phyloP scores from a whole-genome alignment of 2,329 filamentous ascomycete species.

The Gnomoniopsis sp. region DNA sequence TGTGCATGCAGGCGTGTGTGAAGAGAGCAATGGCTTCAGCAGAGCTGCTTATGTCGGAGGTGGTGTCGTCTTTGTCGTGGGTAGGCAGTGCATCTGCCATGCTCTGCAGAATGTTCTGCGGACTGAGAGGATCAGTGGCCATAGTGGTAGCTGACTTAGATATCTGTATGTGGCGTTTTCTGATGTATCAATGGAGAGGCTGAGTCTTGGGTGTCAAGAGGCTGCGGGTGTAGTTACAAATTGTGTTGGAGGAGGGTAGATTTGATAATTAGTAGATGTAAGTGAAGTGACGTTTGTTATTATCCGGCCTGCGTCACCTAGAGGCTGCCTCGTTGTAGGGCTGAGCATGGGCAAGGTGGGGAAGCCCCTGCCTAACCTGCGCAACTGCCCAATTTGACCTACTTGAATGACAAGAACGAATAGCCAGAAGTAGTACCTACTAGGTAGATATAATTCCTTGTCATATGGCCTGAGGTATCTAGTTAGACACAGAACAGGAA shows the following conservation, averaged over 20 bases:
- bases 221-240: neutral
- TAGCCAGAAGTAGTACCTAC: too few relatives aligned
- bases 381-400: neutral
- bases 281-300: neutral
- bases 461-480: too few relatives aligned
- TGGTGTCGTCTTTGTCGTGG: slow-evolving; percentile 48
- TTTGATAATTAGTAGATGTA: neutral
- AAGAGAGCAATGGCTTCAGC: slow-evolving; percentile 84
- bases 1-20: slow-evolving; percentile 76
- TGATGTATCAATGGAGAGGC: neutral
- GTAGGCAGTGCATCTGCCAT: slow-evolving; percentile 61
- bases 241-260: neutral
- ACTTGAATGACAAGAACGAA: too few relatives aligned
- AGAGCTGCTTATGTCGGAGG: slow-evolving; percentile 63
- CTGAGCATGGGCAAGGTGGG: slow-evolving; percentile 12
- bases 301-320: slow-evolving; percentile 7
- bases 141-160: neutral
- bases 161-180: neutral
- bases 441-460: too few relatives aligned
- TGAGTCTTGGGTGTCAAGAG: neutral
- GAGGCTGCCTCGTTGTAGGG: slow-evolving; percentile 14
- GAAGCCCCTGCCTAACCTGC: neutral
- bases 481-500: too few relatives aligned
- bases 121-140: slow-evolving; percentile 35
- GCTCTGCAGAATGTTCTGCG: slow-evolving; percentile 45